phyloP scores from a whole-genome alignment of 176 grass and related monocot genomes.

The Eleusine coracana region DNA sequence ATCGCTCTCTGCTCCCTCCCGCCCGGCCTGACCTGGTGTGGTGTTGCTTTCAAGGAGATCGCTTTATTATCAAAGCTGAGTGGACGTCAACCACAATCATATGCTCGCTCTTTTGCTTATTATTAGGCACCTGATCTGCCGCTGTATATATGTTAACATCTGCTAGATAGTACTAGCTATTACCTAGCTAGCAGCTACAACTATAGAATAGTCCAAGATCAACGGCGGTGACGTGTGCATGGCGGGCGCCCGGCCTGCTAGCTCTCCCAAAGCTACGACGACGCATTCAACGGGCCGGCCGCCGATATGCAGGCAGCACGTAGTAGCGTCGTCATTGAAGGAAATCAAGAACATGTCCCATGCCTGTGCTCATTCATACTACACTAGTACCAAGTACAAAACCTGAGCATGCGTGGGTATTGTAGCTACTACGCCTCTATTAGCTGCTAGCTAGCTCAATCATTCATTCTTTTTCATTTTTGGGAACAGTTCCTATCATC shows the following conservation, averaged over 20 bases:
- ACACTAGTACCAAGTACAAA: background rate
- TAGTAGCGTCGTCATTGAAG: background rate
- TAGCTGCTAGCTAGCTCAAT: background rate
- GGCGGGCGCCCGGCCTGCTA: background rate
- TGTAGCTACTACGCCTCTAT: background rate
- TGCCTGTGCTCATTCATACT: background rate
- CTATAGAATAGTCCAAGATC: background rate
- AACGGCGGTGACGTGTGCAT: constrained; percentile 1
- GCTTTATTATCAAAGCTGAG: background rate
- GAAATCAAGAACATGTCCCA: background rate
- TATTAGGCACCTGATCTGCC: background rate
- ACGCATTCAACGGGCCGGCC: background rate
- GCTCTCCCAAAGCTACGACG: too few relatives aligned
- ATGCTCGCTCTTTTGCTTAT: background rate
- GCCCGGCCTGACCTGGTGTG: background rate
- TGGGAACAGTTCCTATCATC: background rate
- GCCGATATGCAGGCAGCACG: background rate
- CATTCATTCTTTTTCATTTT: background rate
- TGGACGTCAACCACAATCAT: background rate
- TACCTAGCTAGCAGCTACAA: too few relatives aligned
- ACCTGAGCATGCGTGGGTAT: background rate
- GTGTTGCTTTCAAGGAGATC: background rate
- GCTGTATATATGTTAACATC: background rate
- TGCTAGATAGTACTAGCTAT: too few relatives aligned
- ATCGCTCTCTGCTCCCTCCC: background rate